A percentile compares a stretch with the other conserved stretches of the same genome.
Evolutionary conservation across 2,329 filamentous ascomycete species (phyloP).

Genomic region (Uncinocarpus reesii): DNA sequence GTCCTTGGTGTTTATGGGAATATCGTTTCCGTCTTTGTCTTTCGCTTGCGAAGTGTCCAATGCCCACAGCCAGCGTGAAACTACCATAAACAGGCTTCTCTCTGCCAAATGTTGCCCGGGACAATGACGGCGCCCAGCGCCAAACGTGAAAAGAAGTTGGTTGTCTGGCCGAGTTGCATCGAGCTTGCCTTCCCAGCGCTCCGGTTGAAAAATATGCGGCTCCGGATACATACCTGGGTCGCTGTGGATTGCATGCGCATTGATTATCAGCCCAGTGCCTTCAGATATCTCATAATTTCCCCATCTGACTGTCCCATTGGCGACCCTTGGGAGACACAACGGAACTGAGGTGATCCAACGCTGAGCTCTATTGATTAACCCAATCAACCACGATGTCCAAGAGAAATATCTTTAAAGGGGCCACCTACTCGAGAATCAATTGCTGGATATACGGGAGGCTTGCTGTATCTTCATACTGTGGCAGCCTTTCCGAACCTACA

Average conservation of each 20-base stretch:
- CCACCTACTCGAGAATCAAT: conserved; percentile 4
- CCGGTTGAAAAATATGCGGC: conserved; percentile 27
- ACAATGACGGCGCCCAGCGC: conserved; percentile 21
- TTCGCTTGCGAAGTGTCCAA: conserved; percentile 18
- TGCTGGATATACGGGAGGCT: conserved; percentile 28
- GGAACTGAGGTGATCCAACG: conserved; percentile 4
- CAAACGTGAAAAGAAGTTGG: conserved; percentile 36
- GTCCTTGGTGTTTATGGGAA: conserved; percentile 1
- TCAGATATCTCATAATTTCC: neutral
- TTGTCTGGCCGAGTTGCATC: conserved; percentile 26
- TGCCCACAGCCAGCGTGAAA: conserved; percentile 46
- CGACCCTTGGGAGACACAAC: neutral
- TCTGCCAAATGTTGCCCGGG: conserved; percentile 42
- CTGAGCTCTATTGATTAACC: neutral
- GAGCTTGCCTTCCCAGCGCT: conserved; percentile 21
- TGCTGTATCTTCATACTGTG: conserved; percentile 30
- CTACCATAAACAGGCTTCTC: conserved; percentile 40
- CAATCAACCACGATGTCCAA: neutral
- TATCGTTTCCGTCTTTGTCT: conserved; percentile 1
- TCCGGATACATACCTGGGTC: conserved; percentile 35
- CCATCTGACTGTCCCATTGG: conserved; percentile 2
- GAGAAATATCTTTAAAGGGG: neutral
- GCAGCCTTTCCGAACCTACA: conserved; percentile 25
- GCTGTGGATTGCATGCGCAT: conserved; percentile 43
- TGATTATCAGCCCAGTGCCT: conserved; percentile 31